These are phyloP conservation scores for Castanea mollissima DNA, from an alignment of 306 rosid genomes.

Conservation along the genomic window DNA sequence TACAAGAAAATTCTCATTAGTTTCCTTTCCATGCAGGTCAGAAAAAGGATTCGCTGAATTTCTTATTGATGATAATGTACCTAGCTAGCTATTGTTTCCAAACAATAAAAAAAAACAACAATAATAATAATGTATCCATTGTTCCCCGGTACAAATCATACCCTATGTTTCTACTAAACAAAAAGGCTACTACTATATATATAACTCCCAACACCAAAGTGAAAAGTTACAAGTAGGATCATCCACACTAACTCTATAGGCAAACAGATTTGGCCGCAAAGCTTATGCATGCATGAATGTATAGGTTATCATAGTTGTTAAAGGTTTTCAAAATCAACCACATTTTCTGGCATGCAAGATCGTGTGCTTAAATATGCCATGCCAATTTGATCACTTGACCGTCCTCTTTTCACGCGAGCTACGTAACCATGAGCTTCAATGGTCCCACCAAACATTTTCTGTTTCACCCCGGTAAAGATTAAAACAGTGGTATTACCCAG, in stretches of 20 bases:
- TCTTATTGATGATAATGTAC: too few relatives aligned
- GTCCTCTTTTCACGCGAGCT: constrained; percentile 27
- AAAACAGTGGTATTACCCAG: too few relatives aligned
- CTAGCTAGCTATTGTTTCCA: too few relatives aligned
- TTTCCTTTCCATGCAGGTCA: too few relatives aligned
- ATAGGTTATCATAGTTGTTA: constrained; percentile 10
- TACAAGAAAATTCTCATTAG: too few relatives aligned
- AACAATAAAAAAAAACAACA: neutral
- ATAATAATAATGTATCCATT: neutral
- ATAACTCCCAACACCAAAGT: neutral
- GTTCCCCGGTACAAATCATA: too few relatives aligned
- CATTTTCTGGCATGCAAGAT: neutral
- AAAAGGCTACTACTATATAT: neutral
- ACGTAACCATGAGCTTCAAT: constrained; percentile 12
- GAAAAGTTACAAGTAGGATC: constrained; percentile 29
- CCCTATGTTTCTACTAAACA: constrained; percentile 11
- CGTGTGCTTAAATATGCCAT: neutral
- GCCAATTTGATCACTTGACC: neutral
- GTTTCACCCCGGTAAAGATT: too few relatives aligned
- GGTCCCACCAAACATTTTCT: neutral
- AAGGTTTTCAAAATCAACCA: neutral
- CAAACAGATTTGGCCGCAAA: constrained; percentile 8
- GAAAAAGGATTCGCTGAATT: too few relatives aligned
- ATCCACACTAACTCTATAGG: constrained; percentile 7
- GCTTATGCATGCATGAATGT: constrained; percentile 1